Percentiles rank a stretch among this genome's conserved stretches.
phyloP scores from a whole-genome alignment of 768 basidiomycete species.

The Pleurotus djamor region DNA sequence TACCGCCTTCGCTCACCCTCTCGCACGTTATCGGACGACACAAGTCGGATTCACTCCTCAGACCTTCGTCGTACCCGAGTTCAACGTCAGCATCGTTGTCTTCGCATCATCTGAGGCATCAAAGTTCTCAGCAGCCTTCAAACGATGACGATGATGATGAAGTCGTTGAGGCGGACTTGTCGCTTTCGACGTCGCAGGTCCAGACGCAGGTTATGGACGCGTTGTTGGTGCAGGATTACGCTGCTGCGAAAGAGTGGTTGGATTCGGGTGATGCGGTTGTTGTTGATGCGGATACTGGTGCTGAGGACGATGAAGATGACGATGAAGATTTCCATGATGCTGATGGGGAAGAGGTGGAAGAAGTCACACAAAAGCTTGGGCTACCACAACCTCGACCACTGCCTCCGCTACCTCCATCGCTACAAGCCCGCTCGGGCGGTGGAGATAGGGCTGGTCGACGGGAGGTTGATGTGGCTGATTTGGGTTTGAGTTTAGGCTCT shows the following conservation, averaged over 20 bases:
- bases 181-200: slow-evolving; percentile 33
- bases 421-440: too few species aligned
- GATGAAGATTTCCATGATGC: background rate
- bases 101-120: background rate
- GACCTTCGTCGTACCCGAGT: background rate
- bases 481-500: background rate
- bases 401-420: too few species aligned
- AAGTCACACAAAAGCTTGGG: slow-evolving; percentile 4
- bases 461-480: background rate
- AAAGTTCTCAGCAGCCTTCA: too few species aligned
- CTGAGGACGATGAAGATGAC: slow-evolving; percentile 19
- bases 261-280: slow-evolving; percentile 41
- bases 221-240: slow-evolving; percentile 33
- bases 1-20: background rate
- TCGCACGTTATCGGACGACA: background rate
- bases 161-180: too few species aligned
- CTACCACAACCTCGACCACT: background rate
- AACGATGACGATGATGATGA: too few species aligned
- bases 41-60: background rate
- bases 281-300: slow-evolving; percentile 28
- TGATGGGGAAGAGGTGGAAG: background rate
- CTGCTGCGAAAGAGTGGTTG: slow-evolving; percentile 38
- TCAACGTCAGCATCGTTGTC: slow-evolving; percentile 8
- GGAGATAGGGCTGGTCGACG: background rate
- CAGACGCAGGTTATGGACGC: slow-evolving; percentile 49